A percentile compares a stretch with the other conserved stretches of the same genome.
Conservation (phyloP, 768 basidiomycete species). For the Mycena capillaripes region DNA sequence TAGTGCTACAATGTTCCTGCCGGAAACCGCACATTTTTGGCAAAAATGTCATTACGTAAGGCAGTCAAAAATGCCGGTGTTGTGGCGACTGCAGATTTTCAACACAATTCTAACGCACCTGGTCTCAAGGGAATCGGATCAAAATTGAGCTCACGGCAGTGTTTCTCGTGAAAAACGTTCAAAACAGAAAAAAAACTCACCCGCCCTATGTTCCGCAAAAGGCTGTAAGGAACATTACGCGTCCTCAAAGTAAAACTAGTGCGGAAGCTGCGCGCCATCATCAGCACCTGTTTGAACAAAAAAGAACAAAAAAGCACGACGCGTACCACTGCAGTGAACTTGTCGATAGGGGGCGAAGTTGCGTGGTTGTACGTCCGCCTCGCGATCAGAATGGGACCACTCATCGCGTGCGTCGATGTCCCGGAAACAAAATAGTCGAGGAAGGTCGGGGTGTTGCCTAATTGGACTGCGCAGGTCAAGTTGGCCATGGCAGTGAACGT, state of each 20-base stretch:
- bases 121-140: no score
- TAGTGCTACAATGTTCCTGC: no score
- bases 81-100: no score
- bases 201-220: no score
- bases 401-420: not conserved
- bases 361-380: constrained; percentile 26
- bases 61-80: no score
- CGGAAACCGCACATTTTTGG: no score
- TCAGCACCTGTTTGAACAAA: not conserved
- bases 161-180: no score
- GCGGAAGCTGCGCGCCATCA: constrained; percentile 3
- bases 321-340: constrained; percentile 25
- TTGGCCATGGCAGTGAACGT: constrained; percentile 25
- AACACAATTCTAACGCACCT: no score
- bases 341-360: constrained; percentile 17
- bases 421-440: constrained; percentile 30
- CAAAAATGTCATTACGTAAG: no score
- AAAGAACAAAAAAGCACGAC: no score
- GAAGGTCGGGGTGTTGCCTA: constrained; percentile 33
- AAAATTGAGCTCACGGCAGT: no score
- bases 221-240: constrained; percentile 17
- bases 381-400: constrained; percentile 28
- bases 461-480: constrained; percentile 33
- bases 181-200: no score
- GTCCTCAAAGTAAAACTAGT: constrained; percentile 28